Evolutionary conservation across 805 yeast genomes (phyloP).

Genomic region (Wickerhamiella dianesei): DNA sequence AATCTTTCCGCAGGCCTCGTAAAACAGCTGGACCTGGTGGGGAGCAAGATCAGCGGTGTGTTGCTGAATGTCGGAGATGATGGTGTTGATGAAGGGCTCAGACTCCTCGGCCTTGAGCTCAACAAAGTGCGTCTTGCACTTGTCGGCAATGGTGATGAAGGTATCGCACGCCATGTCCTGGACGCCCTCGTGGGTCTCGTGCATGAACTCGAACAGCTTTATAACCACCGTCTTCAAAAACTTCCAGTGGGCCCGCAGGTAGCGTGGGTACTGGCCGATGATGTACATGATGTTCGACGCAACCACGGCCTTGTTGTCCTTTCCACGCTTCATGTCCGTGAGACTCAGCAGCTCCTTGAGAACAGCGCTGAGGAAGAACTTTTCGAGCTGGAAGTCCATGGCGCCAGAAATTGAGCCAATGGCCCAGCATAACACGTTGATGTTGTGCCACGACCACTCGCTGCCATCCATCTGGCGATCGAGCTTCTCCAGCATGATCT

Average conservation of each 20-base stretch:
- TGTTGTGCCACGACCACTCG: constrained; percentile 99
- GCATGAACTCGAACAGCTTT: constrained; percentile 96
- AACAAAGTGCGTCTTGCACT: constrained; percentile 92
- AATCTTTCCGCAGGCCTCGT: constrained; percentile 93
- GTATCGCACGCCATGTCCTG: constrained; percentile 99
- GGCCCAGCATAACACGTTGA: constrained; percentile 98
- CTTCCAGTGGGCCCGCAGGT: constrained; percentile 95
- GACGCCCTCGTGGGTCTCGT: constrained; percentile 99
- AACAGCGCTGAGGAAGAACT: constrained; percentile 81
- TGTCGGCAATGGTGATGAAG: constrained; percentile 84
- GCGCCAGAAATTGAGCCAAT: constrained; percentile 98
- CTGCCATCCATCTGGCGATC: constrained; percentile 88
- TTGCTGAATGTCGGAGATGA: constrained; percentile 64
- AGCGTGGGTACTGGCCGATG: constrained; percentile 97
- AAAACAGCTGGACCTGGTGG: constrained; percentile 94
- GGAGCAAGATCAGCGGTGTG: constrained; percentile 91
- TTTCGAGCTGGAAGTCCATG: constrained; percentile 96
- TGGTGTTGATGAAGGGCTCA: constrained; percentile 85
- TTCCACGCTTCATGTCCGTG: constrained; percentile 93
- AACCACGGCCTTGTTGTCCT: constrained; percentile 96
- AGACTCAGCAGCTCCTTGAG: constrained; percentile 82
- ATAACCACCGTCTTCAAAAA: constrained; percentile 90
- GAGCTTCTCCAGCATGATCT: constrained; percentile 82
- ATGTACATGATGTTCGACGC: constrained; percentile 99
- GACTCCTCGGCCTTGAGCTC: constrained; percentile 71